Conservation (phyloP, 768 basidiomycete genomes). For the Holtermannia corniformis region DNA sequence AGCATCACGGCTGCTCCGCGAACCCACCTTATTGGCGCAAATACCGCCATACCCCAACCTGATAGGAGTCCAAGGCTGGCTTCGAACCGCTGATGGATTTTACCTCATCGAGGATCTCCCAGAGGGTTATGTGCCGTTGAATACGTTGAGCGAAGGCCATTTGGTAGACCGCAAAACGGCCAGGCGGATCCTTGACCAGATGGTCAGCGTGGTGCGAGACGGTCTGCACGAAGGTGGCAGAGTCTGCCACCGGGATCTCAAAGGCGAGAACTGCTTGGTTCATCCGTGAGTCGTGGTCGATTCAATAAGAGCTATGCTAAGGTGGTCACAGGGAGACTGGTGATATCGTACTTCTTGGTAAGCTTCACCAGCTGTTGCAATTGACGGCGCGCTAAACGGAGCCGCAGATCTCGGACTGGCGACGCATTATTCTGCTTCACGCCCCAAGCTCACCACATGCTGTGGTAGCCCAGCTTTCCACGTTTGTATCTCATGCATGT, state of each 20-base stretch:
- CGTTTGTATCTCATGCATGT: conserved; percentile 6
- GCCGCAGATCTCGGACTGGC: conserved; percentile 44
- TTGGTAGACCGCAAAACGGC: conserved; percentile 4
- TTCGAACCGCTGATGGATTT: conserved; percentile 43
- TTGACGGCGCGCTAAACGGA: neutral
- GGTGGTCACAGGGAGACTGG: conserved; percentile 24
- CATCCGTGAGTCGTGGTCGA: conserved; percentile 1
- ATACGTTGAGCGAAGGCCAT: conserved; percentile 1
- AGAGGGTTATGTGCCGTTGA: conserved; percentile 1
- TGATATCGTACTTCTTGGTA: conserved; percentile 42
- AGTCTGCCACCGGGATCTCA: conserved; percentile 41
- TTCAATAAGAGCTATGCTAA: conserved; percentile 12
- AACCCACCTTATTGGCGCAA: conserved; percentile 44
- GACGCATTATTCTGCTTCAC: conserved; percentile 42
- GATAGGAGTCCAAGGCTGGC: conserved; percentile 43
- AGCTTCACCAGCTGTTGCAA: conserved; percentile 1
- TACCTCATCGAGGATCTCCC: conserved; percentile 41
- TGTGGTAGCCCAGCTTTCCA: conserved; percentile 43
- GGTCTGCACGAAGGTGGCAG: conserved; percentile 39
- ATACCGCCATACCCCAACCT: conserved; percentile 44
- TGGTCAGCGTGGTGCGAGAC: conserved; percentile 40
- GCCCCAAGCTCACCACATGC: conserved; percentile 45
- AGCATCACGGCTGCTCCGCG: conserved; percentile 42
- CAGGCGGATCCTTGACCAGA: conserved; percentile 41
- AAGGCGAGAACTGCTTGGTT: conserved; percentile 38